Evolutionary conservation across 2,329 filamentous ascomycete species (phyloP), one percentile per base, ranked within the genome.

Genomic region (Venturia carpophila): DNA sequence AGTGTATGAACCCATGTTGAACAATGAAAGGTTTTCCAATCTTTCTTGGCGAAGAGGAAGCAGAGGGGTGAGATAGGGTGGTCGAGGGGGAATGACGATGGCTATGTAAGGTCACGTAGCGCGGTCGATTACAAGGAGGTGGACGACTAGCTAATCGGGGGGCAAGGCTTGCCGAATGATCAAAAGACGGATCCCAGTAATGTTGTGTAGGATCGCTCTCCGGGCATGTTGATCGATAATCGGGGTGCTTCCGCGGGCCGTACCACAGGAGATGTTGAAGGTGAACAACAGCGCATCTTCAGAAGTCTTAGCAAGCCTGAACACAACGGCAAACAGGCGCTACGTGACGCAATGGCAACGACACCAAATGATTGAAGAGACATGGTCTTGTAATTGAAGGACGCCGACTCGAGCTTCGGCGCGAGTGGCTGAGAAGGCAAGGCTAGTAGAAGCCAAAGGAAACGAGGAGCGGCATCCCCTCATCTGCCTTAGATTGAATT

Each of bases 1-100:
- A 34, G 49, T 17, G 19, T 58, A 11, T 17, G 21, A 21, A 19
- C 17, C 47, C 63, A 64, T 64, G 7, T 43, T 60, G 63, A 56
- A 3, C 17, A 45, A 3, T 11, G 15, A 17, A 37, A 5, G 13
- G 15, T 37, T 58, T n/a, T 17, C 52, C 4, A 37, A n/a, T 58
- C 37, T 30, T n/a, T 34, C 9, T 10, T 56, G 5, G 24, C 2
- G 17, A 17, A 19, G 19, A 34, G 49, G 34, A 19, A 49, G n/a
- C 9, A 2, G 30, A 4, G 5, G 34, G 10, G 30, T 34, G 30
- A 34, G 30, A 34, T 3, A 34, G 6, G 24, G 4, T 1, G 49
- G 30, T 13, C 49, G 17, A 5, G 49, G 37, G 10, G 52, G 52
- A 21, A 58, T 63, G 17, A 63, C 62, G 42, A 24, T 52, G 62